Percentiles rank a stretch among this genome's conserved stretches.
phyloP scores from a whole-genome alignment of 2,329 filamentous ascomycete species.

The Myrmaecium sp. region DNA sequence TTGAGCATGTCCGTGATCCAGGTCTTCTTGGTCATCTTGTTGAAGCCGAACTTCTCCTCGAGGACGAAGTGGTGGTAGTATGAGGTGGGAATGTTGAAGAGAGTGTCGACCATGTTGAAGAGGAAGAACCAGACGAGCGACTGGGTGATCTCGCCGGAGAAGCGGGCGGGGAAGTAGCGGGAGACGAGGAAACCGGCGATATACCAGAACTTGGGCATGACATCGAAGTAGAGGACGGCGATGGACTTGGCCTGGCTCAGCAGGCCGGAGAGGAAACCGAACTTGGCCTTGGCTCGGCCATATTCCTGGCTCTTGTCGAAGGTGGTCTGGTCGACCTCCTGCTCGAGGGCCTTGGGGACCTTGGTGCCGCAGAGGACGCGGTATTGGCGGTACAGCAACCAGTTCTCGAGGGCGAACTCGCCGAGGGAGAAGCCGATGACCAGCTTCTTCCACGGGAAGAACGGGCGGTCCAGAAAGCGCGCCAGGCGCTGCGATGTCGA shows the following conservation, averaged over 20 bases:
- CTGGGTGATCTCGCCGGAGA: conserved; percentile 84
- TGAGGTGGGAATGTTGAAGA: conserved; percentile 61
- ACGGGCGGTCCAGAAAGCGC: conserved; percentile 71
- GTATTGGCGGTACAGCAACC: conserved; percentile 82
- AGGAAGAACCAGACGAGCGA: conserved; percentile 82
- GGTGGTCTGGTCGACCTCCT: conserved; percentile 75
- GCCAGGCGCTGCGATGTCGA: conserved; percentile 43
- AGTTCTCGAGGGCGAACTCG: conserved; percentile 79
- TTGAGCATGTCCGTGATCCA: conserved; percentile 89
- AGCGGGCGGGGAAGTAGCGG: conserved; percentile 56
- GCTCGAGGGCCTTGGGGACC: conserved; percentile 70
- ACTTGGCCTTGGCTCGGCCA: conserved; percentile 88
- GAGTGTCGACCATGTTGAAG: conserved; percentile 67
- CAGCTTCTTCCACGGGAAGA: conserved; percentile 95
- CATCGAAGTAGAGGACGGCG: conserved; percentile 75
- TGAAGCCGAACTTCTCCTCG: conserved; percentile 96
- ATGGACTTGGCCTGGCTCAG: conserved; percentile 80
- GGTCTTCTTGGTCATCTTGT: conserved; percentile 84
- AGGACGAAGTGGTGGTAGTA: conserved; percentile 93
- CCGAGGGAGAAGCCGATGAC: conserved; percentile 88
- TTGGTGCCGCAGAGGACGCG: conserved; percentile 62
- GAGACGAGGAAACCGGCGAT: conserved; percentile 60
- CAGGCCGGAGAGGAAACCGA: conserved; percentile 62
- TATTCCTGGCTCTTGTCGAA: conserved; percentile 95
- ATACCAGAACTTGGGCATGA: conserved; percentile 81